Base-by-base conservation (phyloP, 208 protist species). In the Naegleria lovaniensis region DNA sequence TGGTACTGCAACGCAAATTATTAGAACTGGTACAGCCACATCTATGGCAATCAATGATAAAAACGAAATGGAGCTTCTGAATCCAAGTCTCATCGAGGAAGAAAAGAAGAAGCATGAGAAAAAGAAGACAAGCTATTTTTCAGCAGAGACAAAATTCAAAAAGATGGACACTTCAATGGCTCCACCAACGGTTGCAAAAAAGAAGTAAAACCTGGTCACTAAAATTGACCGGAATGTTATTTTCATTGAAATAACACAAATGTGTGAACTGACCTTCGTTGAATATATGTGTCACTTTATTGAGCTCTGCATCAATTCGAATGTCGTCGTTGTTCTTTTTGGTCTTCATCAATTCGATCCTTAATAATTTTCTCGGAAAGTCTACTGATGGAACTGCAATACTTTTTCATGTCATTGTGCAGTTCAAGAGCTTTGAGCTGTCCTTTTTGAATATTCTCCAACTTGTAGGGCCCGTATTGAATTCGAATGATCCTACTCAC, bases 391-490 rank as follows among this genome's bases (percentile, higher is more conserved):
- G 43, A 48, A 48, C 43, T 48, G 43, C 55, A 67, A 29, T 67
- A 29, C 19, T 67, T 15, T 85, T 29, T 43, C 16, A 85, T 48
- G 39, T 85, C 36, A 48, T 85, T 1, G 6, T 40, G 6, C 2
- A 40, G 15, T 48, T 85, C 36, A 1, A 85, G 29, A 39, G 15
- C 39, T 85, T 48, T 85, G 29, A 85, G 11, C 41, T 85, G 83
- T 43, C 33, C 33, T 48, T 85, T 85, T 85, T 39, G 36, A 48
- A 48, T 85, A 48, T 39, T 43, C 6, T 36, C 19, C 41, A 88
- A 58, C 16, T 88, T 38, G n/a, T 88, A 88, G 22, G 84, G 84
- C n/a, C 84, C 84, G 36, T 88, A 88, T 55, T 58, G 16, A 38
- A 58, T 88, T 48, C 84, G 0, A 36, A 58, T 88, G 1, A 88